Evolutionary conservation across 2,329 filamentous ascomycete species (phyloP).

Genomic region (Cercospora berteroae): DNA sequence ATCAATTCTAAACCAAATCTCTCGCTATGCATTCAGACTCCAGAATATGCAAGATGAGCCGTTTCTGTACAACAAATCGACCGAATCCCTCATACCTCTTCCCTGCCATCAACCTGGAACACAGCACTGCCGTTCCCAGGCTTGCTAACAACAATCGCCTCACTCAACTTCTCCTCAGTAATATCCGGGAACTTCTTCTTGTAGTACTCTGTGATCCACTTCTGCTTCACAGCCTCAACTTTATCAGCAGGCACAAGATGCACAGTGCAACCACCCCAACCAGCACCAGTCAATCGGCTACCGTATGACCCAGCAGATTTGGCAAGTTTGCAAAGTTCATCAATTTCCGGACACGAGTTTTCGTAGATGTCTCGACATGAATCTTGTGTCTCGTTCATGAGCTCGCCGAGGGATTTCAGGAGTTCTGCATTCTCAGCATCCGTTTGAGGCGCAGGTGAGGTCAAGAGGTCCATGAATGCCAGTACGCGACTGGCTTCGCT

Average conservation of each 20-base stretch:
- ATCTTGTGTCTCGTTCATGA: constrained; percentile 86
- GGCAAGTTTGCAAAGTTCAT: constrained; percentile 80
- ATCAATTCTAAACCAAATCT: not conserved
- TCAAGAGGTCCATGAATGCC: constrained; percentile 75
- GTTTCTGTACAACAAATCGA: not conserved
- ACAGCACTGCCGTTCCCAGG: constrained; percentile 67
- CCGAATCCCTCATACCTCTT: constrained; percentile 10
- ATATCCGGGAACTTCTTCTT: constrained; percentile 65
- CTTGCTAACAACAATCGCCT: constrained; percentile 84
- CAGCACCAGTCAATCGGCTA: constrained; percentile 83
- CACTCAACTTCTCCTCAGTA: constrained; percentile 68
- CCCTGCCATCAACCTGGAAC: constrained; percentile 32
- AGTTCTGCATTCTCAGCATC: constrained; percentile 63
- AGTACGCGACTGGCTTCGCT: constrained; percentile 83
- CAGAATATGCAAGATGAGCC: not conserved
- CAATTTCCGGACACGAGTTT: constrained; percentile 89
- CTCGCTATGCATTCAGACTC: not conserved
- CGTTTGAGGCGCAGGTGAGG: constrained; percentile 39
- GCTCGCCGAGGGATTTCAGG: constrained; percentile 68
- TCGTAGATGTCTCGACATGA: constrained; percentile 86
- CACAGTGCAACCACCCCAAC: constrained; percentile 95
- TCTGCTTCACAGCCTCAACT: constrained; percentile 72
- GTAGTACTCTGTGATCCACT: constrained; percentile 82
- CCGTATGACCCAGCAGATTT: constrained; percentile 76
- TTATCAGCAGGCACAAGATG: constrained; percentile 85